Evolutionary conservation across 192 early-diverging fungal species (phyloP), one percentile per base, ranked within the genome.

Genomic region (Kappamyces sp.): DNA sequence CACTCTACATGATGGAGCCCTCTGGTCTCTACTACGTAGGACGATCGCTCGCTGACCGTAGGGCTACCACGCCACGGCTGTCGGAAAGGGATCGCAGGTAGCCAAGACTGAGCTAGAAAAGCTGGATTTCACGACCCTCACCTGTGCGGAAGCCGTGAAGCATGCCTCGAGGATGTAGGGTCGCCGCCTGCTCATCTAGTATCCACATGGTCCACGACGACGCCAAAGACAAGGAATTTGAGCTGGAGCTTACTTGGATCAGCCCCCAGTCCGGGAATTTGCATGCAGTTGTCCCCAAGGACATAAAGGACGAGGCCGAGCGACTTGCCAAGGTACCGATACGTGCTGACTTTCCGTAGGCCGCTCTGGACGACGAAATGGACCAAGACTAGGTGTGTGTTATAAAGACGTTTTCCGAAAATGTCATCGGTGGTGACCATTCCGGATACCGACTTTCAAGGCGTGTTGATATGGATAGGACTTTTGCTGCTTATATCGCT

Each of bases 61-160:
- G 86, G 96, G 94, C n/a, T 97, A 96, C 70, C 86, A 85, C 66
- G 96, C 88, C 12, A 90, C 86, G 64, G 96, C 94, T 33, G 80
- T 89, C 52, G 96, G 96, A 62, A 99, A 99, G 76, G 94, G 94
- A 53, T 87, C 90, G 62, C 89, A 92, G 65, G 87, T 89, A 14
- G 96, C 94, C 52, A 98, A 95, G 74, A 95, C 96, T n/a, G 96
- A 97, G 69, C 85, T 99, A 60, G 96, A 99, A 61, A 99, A 97
- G 71, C 76, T 99, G 39, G 89, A 96, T 52, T 71, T 97, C 36
- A 73, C 77, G 12, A 80, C 89, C 43, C 69, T 99, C 71, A 82
- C 83, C 11, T 74, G 75, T 57, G 84, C 84, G 32, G 88, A 97
- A 55, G 94, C 92, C 12, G 88, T 93, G 42, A 94, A 89, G 76